Conservation (phyloP, 441 rosid species). For the Capsella rubella region DNA sequence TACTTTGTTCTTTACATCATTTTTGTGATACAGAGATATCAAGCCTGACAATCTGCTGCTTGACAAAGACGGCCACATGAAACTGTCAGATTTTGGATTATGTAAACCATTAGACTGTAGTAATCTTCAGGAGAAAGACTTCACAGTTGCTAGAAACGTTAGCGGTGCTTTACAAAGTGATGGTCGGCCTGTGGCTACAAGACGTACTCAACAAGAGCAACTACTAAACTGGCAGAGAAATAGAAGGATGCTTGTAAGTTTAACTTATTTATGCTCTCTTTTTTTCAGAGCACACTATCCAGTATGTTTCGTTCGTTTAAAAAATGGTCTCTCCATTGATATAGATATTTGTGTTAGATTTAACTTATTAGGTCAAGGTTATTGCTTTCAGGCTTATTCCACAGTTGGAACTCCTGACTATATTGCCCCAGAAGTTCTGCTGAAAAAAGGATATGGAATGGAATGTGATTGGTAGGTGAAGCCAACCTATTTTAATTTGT, state of each 20-base stretch:
- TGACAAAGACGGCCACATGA: conserved; percentile 94
- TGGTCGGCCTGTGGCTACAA: conserved; percentile 88
- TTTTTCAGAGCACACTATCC: not conserved
- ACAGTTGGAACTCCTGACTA: conserved; percentile 98
- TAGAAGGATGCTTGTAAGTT: conserved; percentile 91
- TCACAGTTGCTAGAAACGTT: conserved; percentile 65
- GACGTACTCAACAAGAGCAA: conserved; percentile 92
- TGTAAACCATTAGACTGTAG: conserved; percentile 94
- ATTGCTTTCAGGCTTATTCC: conserved; percentile 81
- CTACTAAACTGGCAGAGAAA: conserved; percentile 95
- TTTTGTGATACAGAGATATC: conserved; percentile 73
- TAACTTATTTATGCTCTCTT: conserved; percentile 17
- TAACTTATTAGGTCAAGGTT: conserved; percentile 34
- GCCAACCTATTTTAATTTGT: conserved; percentile 4
- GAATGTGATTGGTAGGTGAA: conserved; percentile 95
- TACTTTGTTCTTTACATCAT: conserved; percentile 12
- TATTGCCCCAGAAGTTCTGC: conserved; percentile 96
- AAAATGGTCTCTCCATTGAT: not conserved
- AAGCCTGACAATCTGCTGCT: conserved; percentile 94
- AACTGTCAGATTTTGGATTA: conserved; percentile 92
- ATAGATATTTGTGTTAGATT: not conserved
- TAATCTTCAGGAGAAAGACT: conserved; percentile 92
- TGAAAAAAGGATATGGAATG: conserved; percentile 99
- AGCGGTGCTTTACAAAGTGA: conserved; percentile 96
- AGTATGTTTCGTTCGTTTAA: not conserved